Conservation (phyloP, 345 rosid species). For the Syzygium aromaticum region DNA sequence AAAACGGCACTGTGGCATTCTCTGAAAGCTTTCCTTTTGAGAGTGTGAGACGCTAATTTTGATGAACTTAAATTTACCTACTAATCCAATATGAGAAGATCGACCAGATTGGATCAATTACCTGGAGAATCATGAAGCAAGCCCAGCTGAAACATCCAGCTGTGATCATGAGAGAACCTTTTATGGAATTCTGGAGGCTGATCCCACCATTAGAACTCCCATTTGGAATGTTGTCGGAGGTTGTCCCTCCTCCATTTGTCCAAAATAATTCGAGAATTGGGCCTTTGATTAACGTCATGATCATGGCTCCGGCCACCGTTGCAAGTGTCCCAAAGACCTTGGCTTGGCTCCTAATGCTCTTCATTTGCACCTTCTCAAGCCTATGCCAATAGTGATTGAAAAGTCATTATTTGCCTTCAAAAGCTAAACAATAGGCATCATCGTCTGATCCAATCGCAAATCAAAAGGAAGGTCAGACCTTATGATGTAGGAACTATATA, state of each 20-base stretch:
- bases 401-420: not conserved
- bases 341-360: slow-evolving; percentile 41
- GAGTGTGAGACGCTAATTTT: not conserved
- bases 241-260: slow-evolving; percentile 25
- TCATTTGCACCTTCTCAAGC: slow-evolving; percentile 60
- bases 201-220: slow-evolving; percentile 22
- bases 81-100: not conserved
- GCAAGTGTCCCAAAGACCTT: slow-evolving; percentile 67
- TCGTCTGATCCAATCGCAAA: not conserved
- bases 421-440: not conserved
- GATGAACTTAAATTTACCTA: not conserved
- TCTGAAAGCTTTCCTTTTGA: not conserved
- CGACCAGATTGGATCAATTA: not conserved
- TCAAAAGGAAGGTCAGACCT: not conserved
- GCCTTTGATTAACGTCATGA: slow-evolving; percentile 76
- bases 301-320: slow-evolving; percentile 90
- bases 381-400: slow-evolving; percentile 1
- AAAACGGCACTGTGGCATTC: not conserved
- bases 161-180: slow-evolving; percentile 58
- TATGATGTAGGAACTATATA: not conserved
- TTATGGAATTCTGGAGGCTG: slow-evolving; percentile 33
- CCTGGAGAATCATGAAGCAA: slow-evolving; percentile 51
- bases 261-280: slow-evolving; percentile 43
- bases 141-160: slow-evolving; percentile 68
- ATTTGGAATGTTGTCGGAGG: slow-evolving; percentile 5